These are phyloP conservation scores for Saussurea involucrata DNA, from an alignment of 129 eudicot species.

Conservation along the genomic window DNA sequence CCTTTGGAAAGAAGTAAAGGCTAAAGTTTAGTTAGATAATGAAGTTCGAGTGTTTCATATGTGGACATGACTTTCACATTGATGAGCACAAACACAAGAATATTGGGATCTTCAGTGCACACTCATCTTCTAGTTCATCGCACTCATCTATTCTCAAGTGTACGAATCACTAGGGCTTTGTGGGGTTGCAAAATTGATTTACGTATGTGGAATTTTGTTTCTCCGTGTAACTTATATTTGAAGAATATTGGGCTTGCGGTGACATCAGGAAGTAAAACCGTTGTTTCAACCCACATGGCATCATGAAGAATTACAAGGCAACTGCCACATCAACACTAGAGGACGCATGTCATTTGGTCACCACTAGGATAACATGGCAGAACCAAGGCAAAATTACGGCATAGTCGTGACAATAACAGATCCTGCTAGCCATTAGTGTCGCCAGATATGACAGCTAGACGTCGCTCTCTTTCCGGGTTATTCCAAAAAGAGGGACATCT, in stretches of 20 bases:
- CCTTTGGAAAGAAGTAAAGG: constrained; percentile 38
- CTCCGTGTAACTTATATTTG: not conserved
- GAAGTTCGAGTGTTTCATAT: not conserved
- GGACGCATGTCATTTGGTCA: not conserved
- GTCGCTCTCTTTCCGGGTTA: not conserved
- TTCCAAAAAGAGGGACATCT: not conserved
- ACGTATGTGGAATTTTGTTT: not conserved
- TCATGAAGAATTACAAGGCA: not conserved
- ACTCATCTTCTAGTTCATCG: not conserved
- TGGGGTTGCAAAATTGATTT: not conserved
- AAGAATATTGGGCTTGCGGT: not conserved
- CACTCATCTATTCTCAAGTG: not conserved
- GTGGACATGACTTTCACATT: not conserved
- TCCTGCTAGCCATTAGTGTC: not conserved
- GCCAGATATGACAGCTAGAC: not conserved
- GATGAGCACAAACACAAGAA: not conserved
- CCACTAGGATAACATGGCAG: not conserved
- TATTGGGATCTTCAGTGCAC: too few species aligned
- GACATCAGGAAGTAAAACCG: not conserved
- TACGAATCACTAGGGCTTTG: not conserved
- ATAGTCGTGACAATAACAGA: not conserved
- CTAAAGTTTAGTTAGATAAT: constrained; percentile 17
- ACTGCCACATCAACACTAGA: not conserved
- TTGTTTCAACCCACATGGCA: not conserved
- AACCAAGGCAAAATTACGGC: not conserved